Evolutionary conservation across 306 rosid species (phyloP).

Genomic region (Dryas alaskensis): DNA sequence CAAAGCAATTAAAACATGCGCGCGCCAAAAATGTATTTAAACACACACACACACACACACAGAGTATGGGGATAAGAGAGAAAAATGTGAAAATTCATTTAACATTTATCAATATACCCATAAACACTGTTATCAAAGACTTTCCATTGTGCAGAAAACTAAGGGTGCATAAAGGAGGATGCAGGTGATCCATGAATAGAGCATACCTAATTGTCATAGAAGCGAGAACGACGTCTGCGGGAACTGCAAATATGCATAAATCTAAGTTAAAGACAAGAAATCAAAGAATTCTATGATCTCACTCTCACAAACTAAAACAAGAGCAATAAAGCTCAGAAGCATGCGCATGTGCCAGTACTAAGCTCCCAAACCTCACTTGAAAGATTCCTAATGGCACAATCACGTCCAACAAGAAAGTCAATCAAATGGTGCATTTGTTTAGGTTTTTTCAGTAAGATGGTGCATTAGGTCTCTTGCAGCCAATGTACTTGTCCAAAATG

Average conservation of each 20-base stretch:
- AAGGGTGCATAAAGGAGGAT: constrained; percentile 8
- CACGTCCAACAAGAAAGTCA: background rate
- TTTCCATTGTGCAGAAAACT: background rate
- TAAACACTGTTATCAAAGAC: background rate
- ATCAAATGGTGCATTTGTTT: background rate
- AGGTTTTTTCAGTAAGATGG: background rate
- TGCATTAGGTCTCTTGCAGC: background rate
- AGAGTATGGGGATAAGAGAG: no score
- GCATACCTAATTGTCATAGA: constrained; percentile 82
- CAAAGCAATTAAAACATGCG: no score
- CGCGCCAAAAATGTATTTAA: no score
- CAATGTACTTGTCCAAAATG: background rate
- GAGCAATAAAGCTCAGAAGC: background rate
- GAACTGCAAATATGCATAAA: constrained; percentile 50
- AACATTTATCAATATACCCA: no score
- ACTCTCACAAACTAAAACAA: constrained; percentile 13
- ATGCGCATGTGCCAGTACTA: background rate
- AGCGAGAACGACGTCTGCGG: constrained; percentile 71
- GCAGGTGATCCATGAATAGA: constrained; percentile 13
- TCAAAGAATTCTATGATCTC: constrained; percentile 14
- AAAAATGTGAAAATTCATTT: no score
- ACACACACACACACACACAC: no score
- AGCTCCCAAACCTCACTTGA: background rate
- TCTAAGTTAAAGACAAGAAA: constrained; percentile 3
- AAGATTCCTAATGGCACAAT: background rate